Percentiles rank a stretch among this genome's conserved stretches.
phyloP scores from a whole-genome alignment of 495 filamentous ascomycete genomes.

The Neurospora sp. region DNA sequence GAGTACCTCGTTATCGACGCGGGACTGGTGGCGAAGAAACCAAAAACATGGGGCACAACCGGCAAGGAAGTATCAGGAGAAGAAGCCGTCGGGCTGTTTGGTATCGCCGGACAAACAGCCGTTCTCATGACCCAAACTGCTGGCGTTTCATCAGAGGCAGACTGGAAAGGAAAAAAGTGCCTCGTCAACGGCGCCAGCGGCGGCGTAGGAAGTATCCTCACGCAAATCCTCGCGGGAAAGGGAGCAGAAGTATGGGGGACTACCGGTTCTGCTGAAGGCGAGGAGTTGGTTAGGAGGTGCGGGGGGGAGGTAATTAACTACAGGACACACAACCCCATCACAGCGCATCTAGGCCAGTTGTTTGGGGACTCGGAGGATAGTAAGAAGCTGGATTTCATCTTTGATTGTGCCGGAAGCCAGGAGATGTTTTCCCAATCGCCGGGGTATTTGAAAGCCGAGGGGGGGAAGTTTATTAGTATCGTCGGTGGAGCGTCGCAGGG shows the following conservation, averaged over 20 bases:
- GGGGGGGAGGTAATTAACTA: constrained; percentile 34
- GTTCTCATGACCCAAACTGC: constrained; percentile 9
- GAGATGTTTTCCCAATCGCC: background rate
- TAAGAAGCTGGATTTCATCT: constrained; percentile 27
- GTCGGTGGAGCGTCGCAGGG: constrained; percentile 22
- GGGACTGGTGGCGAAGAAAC: constrained; percentile 12
- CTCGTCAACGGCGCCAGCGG: constrained; percentile 37
- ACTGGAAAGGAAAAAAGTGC: constrained; percentile 15
- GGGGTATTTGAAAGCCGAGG: background rate
- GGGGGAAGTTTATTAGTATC: constrained; percentile 25
- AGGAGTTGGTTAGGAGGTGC: constrained; percentile 21
- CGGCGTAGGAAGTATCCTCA: constrained; percentile 29
- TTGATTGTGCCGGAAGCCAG: constrained; percentile 31
- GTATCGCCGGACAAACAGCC: constrained; percentile 27
- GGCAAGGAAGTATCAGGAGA: background rate
- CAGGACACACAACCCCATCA: constrained; percentile 14
- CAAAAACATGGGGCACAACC: background rate
- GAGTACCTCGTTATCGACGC: constrained; percentile 25
- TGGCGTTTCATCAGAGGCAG: background rate
- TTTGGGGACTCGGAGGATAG: constrained; percentile 8
- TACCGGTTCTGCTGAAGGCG: constrained; percentile 22
- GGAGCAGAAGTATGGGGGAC: constrained; percentile 26
- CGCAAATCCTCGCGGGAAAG: constrained; percentile 27
- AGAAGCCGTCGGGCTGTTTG: constrained; percentile 25
- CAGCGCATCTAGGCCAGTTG: constrained; percentile 14